Conservation (phyloP, 1,284 basidiomycete species). For the Mycena citricolor region DNA sequence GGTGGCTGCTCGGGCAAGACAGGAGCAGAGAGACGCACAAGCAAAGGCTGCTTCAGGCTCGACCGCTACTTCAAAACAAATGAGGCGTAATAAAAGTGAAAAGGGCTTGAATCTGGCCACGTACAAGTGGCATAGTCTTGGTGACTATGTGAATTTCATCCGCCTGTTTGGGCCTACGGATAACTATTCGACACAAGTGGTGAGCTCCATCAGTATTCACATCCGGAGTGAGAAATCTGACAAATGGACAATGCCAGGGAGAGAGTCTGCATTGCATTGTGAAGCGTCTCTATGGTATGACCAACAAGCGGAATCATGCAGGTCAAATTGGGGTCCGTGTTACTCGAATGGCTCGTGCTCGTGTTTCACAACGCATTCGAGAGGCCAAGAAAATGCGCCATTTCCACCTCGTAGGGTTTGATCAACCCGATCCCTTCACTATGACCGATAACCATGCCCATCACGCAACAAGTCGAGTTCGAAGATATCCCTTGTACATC, state of each 20-base stretch:
- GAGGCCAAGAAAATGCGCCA: no score
- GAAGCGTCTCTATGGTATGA: constrained; percentile 28
- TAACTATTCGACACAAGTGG: constrained; percentile 26
- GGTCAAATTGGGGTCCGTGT: neutral
- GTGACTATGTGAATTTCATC: constrained; percentile 26
- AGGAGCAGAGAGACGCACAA: no score
- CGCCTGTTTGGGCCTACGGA: constrained; percentile 23
- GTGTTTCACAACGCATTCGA: no score
- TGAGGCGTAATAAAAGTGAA: no score
- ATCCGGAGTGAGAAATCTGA: neutral
- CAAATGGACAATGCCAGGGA: constrained; percentile 26
- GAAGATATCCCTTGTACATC: no score
- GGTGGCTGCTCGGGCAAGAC: constrained; percentile 15
- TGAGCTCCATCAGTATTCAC: constrained; percentile 19
- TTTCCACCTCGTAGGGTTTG: no score
- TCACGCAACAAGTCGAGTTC: no score
- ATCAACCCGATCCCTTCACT: no score
- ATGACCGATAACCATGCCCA: no score
- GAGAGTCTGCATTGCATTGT: constrained; percentile 31
- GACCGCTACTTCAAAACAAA: constrained; percentile 1
- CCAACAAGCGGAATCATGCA: constrained; percentile 29
- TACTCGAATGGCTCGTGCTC: constrained; percentile 20
- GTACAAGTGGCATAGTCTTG: constrained; percentile 25
- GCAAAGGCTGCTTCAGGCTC: no score
- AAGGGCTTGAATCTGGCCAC: constrained; percentile 22